phyloP scores from a whole-genome alignment of 2,329 filamentous ascomycete species.

The Emergomyces pasteurianus region DNA sequence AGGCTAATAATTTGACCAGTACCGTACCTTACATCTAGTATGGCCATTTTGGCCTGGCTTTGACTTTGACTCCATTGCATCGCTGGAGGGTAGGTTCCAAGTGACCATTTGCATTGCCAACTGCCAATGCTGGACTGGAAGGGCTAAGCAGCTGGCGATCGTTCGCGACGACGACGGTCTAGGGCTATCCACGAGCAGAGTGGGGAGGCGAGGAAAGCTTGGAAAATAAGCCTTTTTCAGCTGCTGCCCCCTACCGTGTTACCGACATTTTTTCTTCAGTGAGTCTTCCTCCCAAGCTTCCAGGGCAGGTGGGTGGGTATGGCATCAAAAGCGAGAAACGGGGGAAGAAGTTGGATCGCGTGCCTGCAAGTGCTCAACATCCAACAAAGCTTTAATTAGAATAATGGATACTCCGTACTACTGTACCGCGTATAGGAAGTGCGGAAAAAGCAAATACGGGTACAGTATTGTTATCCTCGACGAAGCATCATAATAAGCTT shows the following conservation, averaged over 20 bases:
- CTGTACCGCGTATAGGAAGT: not conserved
- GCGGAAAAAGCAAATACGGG: not conserved
- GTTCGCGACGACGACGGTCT: no score
- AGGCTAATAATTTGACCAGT: not conserved
- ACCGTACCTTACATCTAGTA: not conserved
- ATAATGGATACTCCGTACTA: no score
- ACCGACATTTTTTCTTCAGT: not conserved
- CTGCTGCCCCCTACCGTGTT: not conserved
- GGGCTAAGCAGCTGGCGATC: no score
- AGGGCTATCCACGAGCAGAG: not conserved
- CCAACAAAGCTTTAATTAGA: not conserved
- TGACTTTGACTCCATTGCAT: no score
- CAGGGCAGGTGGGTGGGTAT: not conserved
- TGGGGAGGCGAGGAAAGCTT: not conserved
- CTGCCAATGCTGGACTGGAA: no score
- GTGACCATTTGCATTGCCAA: no score
- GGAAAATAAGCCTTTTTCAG: not conserved
- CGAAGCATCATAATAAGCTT: not conserved
- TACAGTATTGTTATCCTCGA: not conserved
- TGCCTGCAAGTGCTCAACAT: not conserved
- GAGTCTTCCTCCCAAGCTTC: not conserved
- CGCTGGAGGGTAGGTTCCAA: no score
- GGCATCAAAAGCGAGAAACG: not conserved
- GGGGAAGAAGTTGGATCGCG: not conserved
- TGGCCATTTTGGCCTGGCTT: not conserved